Conservation (phyloP, 805 yeast species). For the Spathaspora girioi region DNA sequence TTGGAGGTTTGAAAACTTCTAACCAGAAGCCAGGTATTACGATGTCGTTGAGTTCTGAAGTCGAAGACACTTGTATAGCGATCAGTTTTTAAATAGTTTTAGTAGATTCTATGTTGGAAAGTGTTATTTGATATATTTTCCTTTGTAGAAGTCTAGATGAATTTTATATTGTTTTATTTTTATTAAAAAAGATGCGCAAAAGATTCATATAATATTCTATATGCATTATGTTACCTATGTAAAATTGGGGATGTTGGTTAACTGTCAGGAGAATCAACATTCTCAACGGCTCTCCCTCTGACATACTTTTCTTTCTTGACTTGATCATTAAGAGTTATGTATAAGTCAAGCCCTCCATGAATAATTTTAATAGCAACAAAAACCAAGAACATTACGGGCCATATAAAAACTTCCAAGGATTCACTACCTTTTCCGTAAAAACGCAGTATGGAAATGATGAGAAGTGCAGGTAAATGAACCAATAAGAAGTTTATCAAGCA, state of each 20-base stretch:
- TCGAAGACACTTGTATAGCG: background rate
- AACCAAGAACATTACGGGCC: constrained; percentile 9
- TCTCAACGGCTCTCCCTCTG: constrained; percentile 53
- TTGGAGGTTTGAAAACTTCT: no score
- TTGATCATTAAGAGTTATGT: constrained; percentile 30
- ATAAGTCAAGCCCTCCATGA: constrained; percentile 9
- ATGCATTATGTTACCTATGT: background rate
- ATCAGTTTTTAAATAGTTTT: background rate
- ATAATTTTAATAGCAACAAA: constrained; percentile 11
- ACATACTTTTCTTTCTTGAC: constrained; percentile 59
- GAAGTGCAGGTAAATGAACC: constrained; percentile 11
- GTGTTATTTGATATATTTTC: background rate
- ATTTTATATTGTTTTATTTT: background rate
- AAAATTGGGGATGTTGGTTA: no score
- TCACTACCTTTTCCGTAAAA: constrained; percentile 1
- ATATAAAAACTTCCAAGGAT: constrained; percentile 6
- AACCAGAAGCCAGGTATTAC: background rate
- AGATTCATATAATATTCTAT: background rate
- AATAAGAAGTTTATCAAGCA: constrained; percentile 10
- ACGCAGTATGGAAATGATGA: constrained; percentile 1
- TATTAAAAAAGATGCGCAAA: background rate
- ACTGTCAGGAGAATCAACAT: constrained; percentile 12
- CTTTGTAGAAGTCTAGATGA: background rate
- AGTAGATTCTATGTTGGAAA: background rate
- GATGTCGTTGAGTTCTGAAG: background rate